Evolutionary conservation across 1,284 basidiomycete species (phyloP).

Genomic region (Pyrrhoderma lamaoense): DNA sequence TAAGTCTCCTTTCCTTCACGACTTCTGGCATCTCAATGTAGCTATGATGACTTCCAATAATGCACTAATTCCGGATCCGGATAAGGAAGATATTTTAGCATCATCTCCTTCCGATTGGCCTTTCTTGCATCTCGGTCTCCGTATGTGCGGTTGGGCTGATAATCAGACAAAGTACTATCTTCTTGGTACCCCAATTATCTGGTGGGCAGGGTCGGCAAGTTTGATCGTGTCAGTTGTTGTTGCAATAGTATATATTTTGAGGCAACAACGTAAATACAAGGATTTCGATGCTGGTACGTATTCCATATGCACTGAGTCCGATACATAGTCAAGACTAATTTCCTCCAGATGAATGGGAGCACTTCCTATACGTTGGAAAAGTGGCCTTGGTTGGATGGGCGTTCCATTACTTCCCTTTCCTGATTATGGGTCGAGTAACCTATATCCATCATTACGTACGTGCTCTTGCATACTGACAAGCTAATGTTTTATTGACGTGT

Average conservation of each 20-base stretch:
- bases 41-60: slow-evolving; percentile 99
- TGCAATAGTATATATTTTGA: slow-evolving; percentile 67
- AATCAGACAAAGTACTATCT: slow-evolving; percentile 88
- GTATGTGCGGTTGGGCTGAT: slow-evolving; percentile 98
- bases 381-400: slow-evolving; percentile 89
- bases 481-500: neutral
- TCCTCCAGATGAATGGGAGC: slow-evolving; percentile 75
- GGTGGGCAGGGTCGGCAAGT: slow-evolving; percentile 78
- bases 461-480: slow-evolving; percentile 16
- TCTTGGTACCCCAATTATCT: slow-evolving; percentile 86
- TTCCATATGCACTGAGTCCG: neutral
- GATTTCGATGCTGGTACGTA: slow-evolving; percentile 82
- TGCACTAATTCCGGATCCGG: slow-evolving; percentile 91
- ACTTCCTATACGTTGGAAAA: slow-evolving; percentile 91
- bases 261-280: slow-evolving; percentile 82
- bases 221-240: slow-evolving; percentile 52
- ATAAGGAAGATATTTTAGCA: slow-evolving; percentile 96
- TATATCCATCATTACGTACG: slow-evolving; percentile 85
- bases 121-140: slow-evolving; percentile 76
- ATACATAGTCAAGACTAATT: neutral
- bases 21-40: slow-evolving; percentile 98
- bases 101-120: slow-evolving; percentile 94
- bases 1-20: slow-evolving; percentile 87
- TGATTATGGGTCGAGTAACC: slow-evolving; percentile 93
- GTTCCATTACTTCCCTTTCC: slow-evolving; percentile 88